A percentile compares a stretch with the other conserved stretches of the same genome.
Evolutionary conservation across 2,329 filamentous ascomycete genomes (phyloP).

Genomic region (Colletotrichum falcatum): DNA sequence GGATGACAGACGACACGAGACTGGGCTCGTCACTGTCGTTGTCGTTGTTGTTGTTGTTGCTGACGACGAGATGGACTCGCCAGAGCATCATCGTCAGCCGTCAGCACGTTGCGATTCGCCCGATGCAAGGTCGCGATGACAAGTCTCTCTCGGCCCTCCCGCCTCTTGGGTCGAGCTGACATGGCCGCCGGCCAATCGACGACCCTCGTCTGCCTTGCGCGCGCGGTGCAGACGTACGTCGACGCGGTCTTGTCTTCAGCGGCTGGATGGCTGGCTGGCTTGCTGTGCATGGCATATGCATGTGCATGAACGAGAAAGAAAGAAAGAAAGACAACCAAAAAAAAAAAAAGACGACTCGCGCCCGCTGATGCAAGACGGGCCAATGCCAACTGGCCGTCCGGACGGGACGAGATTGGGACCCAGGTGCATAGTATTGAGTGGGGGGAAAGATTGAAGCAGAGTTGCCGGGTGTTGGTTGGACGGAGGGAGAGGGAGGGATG

Average conservation of each 20-base stretch:
- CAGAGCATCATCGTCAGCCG: background rate
- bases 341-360: background rate
- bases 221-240: background rate
- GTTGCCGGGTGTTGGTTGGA: conserved; percentile 31
- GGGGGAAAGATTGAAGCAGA: conserved; percentile 19
- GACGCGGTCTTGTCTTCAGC: conserved; percentile 19
- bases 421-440: conserved; percentile 28
- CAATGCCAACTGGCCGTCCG: conserved; percentile 15
- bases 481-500: conserved; percentile 2
- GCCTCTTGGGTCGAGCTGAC: background rate
- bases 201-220: background rate
- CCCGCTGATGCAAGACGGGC: background rate
- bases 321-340: conserved; percentile 7
- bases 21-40: background rate
- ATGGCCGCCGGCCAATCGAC: background rate
- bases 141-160: background rate
- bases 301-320: conserved; percentile 3
- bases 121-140: background rate
- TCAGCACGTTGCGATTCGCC: conserved; percentile 8
- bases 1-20: conserved; percentile 7
- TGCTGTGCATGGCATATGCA: too few relatives aligned
- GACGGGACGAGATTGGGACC: conserved; percentile 18
- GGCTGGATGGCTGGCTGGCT: too few relatives aligned
- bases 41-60: background rate
- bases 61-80: background rate